Conservation (phyloP, 1,284 basidiomycete species). For the Ganoderma leucocontextum region DNA sequence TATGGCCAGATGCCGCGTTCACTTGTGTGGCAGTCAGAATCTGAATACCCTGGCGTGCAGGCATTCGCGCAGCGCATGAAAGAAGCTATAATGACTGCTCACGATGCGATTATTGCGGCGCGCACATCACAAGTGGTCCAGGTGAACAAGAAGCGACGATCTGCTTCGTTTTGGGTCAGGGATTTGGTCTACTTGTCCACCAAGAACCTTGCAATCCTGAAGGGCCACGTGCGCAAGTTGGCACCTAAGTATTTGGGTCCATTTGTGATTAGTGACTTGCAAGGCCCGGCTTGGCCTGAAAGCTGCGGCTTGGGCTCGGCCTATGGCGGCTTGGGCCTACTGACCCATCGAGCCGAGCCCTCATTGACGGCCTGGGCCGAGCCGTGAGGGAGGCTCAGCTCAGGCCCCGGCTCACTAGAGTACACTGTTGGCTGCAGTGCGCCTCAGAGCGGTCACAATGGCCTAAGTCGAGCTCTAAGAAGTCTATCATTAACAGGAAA, state of each 20-base stretch:
- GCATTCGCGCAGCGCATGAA: too few relatives aligned
- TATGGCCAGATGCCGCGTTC: conserved; percentile 24
- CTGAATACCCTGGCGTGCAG: conserved; percentile 18
- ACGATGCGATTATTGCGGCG: too few relatives aligned
- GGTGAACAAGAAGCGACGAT: background rate
- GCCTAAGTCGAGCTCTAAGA: too few relatives aligned
- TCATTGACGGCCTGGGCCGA: conserved; percentile 19
- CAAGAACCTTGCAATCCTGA: too few relatives aligned
- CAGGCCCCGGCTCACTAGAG: conserved; percentile 16
- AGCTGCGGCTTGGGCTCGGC: conserved; percentile 28
- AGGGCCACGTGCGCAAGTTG: too few relatives aligned
- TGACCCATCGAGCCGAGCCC: conserved; percentile 18
- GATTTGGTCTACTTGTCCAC: background rate
- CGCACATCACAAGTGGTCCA: too few relatives aligned
- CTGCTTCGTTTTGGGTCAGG: background rate
- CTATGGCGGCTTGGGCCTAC: conserved; percentile 24
- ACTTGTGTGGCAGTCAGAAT: conserved; percentile 5
- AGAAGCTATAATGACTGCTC: too few relatives aligned
- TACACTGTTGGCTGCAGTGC: too few relatives aligned
- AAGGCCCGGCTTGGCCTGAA: conserved; percentile 12
- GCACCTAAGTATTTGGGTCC: too few relatives aligned
- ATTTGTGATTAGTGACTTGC: too few relatives aligned
- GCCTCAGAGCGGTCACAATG: too few relatives aligned
- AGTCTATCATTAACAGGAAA: too few relatives aligned
- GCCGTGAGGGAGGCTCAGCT: background rate